Evolutionary conservation across 2,329 filamentous ascomycete species (phyloP), one percentile per base, ranked within the genome.

Genomic region (Sclerotinia subarctica): DNA sequence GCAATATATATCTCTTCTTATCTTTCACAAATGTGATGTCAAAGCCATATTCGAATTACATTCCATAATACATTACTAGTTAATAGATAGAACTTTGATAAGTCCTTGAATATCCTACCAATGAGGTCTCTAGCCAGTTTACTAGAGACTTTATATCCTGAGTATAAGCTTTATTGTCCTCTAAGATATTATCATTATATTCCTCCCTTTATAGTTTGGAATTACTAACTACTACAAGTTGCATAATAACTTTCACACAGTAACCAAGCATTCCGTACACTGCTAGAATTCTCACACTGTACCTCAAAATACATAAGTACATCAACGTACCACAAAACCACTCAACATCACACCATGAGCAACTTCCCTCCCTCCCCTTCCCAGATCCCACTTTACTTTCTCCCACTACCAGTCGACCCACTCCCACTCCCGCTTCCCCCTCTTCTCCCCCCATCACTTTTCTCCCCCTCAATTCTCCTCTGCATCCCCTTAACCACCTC

Each of bases 301-400:
- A 11, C 10, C 8, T 54, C 29, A 15, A 3, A 35, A 15, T n/a
- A 11, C 35, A 11, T 10, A 38, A 5, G 10, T 38, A 35, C 19
- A n/a, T 35, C 0, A 0, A 15, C 11, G 21, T 3, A 38, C 10
- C 7, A 7, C 29, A 54, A 35, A n/a, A 0, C 1, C 10, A 2
- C 5, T 32, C 1, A 15, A 6, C 1, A n/a, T 35, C 10, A 11
- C 10, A 8, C 5, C 29, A 7, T 13, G 2, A 35, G 13, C 10
- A 10, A 11, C 10, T 35, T 8, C 29, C 3, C 21, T 1, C 1
- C 35, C 7, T 35, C 35, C 4, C 35, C n/a, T 21, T 21, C 32
- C 10, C 10, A n/a, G 0, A 15, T 35, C 29, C 13, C 10, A n/a
- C 21, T 1, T n/a, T 35, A 29, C 10, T 19, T 7, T n/a, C 32